These are phyloP conservation scores for Pisolithus thermaeus DNA, from an alignment of 1,284 basidiomycete genomes.

Conservation along the genomic window DNA sequence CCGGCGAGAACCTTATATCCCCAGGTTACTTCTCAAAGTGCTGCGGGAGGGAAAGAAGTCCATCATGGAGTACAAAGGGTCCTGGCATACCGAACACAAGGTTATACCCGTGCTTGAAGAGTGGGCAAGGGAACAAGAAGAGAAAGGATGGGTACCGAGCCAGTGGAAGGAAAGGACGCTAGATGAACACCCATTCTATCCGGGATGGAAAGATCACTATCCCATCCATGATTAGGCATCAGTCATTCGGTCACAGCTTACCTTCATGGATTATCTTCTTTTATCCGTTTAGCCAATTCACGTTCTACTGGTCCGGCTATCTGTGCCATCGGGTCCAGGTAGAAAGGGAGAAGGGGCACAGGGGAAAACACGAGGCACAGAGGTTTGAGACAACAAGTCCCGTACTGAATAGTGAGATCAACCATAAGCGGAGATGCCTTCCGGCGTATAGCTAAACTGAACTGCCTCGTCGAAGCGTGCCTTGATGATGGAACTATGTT, in stretches of 20 bases:
- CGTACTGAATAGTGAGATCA: constrained; percentile 18
- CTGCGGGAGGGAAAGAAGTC: constrained; percentile 33
- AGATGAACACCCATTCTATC: constrained; percentile 45
- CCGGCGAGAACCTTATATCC: constrained; percentile 41
- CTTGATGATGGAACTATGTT: too few species aligned
- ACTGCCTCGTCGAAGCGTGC: too few species aligned
- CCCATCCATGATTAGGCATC: constrained; percentile 11
- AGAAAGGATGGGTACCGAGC: constrained; percentile 37
- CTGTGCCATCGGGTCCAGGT: constrained; percentile 14
- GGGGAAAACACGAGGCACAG: constrained; percentile 19
- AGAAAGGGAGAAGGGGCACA: constrained; percentile 6
- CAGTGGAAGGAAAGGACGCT: constrained; percentile 44
- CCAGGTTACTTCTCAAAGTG: constrained; percentile 37
- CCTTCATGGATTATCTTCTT: constrained; percentile 32
- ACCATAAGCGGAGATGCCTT: neutral
- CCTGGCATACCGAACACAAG: constrained; percentile 35
- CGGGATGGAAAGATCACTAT: constrained; percentile 34
- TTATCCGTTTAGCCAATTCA: constrained; percentile 78
- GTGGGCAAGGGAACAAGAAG: constrained; percentile 44
- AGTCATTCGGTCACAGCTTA: neutral
- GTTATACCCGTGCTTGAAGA: constrained; percentile 38
- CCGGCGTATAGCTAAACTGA: too few species aligned
- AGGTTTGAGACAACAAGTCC: constrained; percentile 45
- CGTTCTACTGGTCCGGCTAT: constrained; percentile 53
- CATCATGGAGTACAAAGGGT: constrained; percentile 41